Evolutionary conservation across 768 basidiomycete species (phyloP), one percentile per base, ranked within the genome.

Genomic region (Basidioascus undulatus): DNA sequence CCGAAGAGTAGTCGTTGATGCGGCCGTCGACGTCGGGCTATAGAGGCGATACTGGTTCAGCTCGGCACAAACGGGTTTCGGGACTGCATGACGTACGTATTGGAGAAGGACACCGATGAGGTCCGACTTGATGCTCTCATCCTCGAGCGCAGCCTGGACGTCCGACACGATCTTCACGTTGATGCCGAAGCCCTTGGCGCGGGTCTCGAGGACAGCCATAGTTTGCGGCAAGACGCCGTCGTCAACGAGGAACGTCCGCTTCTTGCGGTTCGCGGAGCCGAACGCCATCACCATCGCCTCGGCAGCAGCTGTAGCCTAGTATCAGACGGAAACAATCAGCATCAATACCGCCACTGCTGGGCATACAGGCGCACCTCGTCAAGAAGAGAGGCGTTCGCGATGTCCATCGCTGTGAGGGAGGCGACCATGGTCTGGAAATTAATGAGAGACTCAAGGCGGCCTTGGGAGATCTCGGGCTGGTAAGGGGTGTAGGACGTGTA

Each of bases 381-480:
- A 24, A 98, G 64, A 19, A 98, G 66, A 13, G 86, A 94, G 3
- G 89, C 86, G 52, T 94, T 94, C 23, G 89, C 81, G 46, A 94
- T 83, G 50, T 84, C 79, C 69, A 98, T 84, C 18, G 76, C 68
- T 12, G 89, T 92, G 53, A 98, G 62, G 13, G 87, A 92, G 61
- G 72, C 80, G 47, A 87, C 70, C 77, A 98, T 86, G 0, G 86
- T 82, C 62, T 98, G 89, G 55, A 72, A 98, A 58, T 98, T 96
- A 54, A 96, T 71, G 30, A 98, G 69, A 5, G 84, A 92, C 55
- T 98, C 89, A 36, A 98, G 69, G 39, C 89, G 89, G 31, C 87
- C 89, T 71, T 98, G 89, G n/a, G 89, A 74, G 57, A 96, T 78
- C 65, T 98, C 89, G 1, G 89, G 86, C 53, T 92, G 84, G 60